These are phyloP conservation scores for Cryptococcus sp. DNA, from an alignment of 1,284 basidiomycete genomes.

Conservation along the genomic window DNA sequence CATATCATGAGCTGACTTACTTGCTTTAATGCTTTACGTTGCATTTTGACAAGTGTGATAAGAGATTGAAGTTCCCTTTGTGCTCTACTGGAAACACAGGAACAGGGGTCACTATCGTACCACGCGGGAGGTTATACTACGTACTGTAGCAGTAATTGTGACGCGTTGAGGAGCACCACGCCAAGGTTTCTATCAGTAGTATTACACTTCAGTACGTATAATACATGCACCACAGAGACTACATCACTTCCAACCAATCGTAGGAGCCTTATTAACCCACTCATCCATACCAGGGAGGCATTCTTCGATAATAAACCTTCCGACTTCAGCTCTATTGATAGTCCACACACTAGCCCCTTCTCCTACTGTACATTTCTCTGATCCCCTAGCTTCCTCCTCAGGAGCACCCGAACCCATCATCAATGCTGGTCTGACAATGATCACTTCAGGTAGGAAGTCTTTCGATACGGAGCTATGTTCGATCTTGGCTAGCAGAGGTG, in stretches of 20 bases:
- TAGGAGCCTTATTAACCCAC: conserved; percentile 26
- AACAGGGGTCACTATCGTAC: no score
- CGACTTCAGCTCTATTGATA: conserved; percentile 18
- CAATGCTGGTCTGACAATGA: conserved; percentile 24
- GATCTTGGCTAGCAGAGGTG: conserved; percentile 6
- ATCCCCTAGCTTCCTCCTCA: background rate
- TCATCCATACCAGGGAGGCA: conserved; percentile 13
- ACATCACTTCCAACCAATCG: conserved; percentile 16
- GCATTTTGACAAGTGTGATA: no score
- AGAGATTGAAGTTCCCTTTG: no score
- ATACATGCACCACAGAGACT: no score
- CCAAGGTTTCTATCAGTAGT: no score
- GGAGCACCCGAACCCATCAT: conserved; percentile 11
- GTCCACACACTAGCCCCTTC: conserved; percentile 15
- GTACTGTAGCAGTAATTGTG: no score
- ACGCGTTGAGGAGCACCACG: no score
- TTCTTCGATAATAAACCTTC: conserved; percentile 16
- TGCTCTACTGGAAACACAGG: no score
- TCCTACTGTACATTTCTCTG: conserved; percentile 4
- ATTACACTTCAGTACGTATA: no score
- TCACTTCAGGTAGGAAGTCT: conserved; percentile 19
- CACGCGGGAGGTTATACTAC: no score
- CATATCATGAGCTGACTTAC: conserved; percentile 19
- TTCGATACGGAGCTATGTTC: conserved; percentile 2
- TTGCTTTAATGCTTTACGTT: conserved; percentile 45